Conservation (phyloP, 2,329 filamentous ascomycete genomes). For the Ceratocystiopsis minuta region DNA sequence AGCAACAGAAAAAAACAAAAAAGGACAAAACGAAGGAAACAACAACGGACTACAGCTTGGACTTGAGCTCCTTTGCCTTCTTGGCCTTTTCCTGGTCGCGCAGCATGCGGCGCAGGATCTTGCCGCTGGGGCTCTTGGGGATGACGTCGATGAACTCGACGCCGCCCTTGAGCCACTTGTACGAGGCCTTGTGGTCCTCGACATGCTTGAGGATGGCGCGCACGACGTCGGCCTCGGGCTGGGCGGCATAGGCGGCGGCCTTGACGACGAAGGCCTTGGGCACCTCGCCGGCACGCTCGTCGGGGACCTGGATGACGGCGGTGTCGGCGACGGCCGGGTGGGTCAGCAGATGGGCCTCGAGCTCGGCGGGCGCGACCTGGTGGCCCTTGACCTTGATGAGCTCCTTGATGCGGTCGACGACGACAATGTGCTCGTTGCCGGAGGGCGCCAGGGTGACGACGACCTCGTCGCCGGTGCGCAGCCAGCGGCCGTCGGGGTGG, state of each 20-base stretch:
- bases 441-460: conserved; percentile 25
- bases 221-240: conserved; percentile 16
- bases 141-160: conserved; percentile 47
- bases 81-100: too few species aligned
- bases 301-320: conserved; percentile 36
- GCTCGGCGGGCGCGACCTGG: conserved; percentile 37
- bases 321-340: conserved; percentile 36
- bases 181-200: conserved; percentile 18
- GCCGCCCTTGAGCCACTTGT: conserved; percentile 52
- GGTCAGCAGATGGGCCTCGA: conserved; percentile 26
- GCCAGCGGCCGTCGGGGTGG: conserved; percentile 52
- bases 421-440: too few species aligned
- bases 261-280: conserved; percentile 44
- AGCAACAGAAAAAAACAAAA: too few species aligned
- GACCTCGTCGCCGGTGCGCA: conserved; percentile 74
- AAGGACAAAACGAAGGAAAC: too few species aligned
- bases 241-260: conserved; percentile 15
- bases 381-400: conserved; percentile 31
- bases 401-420: conserved; percentile 35
- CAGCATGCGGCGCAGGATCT: conserved; percentile 17
- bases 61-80: too few species aligned
- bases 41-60: too few species aligned
- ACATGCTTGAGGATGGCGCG: conserved; percentile 6
- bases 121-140: conserved; percentile 46
- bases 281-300: conserved; percentile 45